These are phyloP conservation scores for Tuber calosporum DNA, from an alignment of 495 filamentous ascomycete species.

Conservation along the genomic window DNA sequence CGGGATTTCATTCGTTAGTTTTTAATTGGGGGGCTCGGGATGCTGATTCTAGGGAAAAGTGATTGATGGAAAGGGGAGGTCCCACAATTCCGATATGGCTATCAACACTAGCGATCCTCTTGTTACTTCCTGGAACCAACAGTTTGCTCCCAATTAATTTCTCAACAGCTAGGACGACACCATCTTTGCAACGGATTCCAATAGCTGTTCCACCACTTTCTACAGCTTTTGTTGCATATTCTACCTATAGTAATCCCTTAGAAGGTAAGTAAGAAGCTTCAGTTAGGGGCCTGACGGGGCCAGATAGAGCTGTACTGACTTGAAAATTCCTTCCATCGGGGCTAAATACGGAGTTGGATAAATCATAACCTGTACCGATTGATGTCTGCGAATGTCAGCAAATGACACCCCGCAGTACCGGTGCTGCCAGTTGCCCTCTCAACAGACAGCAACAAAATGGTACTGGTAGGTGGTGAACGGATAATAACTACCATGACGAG, in stretches of 20 bases:
- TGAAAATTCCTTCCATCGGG: constrained; percentile 99
- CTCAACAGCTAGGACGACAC: constrained; percentile 91
- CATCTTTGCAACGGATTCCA: constrained; percentile 94
- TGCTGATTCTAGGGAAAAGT: neutral
- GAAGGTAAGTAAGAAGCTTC: constrained; percentile 17
- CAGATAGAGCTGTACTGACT: constrained; percentile 44
- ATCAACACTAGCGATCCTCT: constrained; percentile 91
- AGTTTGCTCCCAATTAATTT: constrained; percentile 94
- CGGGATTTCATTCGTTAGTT: constrained; percentile 18
- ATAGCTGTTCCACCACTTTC: constrained; percentile 96
- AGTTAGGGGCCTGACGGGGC: constrained; percentile 6
- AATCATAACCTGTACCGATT: constrained; percentile 98
- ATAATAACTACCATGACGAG: constrained; percentile 29
- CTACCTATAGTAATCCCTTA: constrained; percentile 64
- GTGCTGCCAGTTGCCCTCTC: constrained; percentile 19
- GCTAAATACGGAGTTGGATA: constrained; percentile 98
- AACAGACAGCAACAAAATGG: constrained; percentile 8
- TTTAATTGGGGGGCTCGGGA: neutral
- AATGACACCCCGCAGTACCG: constrained; percentile 30
- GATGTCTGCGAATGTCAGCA: constrained; percentile 62
- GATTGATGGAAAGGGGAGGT: constrained; percentile 15
- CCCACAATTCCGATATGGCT: constrained; percentile 87
- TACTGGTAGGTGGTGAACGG: neutral
- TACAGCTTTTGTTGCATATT: constrained; percentile 97
- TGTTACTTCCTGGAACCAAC: constrained; percentile 86